These are phyloP conservation scores for Hymenochaete sp. DNA, from an alignment of 1,284 basidiomycete genomes.

Conservation along the genomic window DNA sequence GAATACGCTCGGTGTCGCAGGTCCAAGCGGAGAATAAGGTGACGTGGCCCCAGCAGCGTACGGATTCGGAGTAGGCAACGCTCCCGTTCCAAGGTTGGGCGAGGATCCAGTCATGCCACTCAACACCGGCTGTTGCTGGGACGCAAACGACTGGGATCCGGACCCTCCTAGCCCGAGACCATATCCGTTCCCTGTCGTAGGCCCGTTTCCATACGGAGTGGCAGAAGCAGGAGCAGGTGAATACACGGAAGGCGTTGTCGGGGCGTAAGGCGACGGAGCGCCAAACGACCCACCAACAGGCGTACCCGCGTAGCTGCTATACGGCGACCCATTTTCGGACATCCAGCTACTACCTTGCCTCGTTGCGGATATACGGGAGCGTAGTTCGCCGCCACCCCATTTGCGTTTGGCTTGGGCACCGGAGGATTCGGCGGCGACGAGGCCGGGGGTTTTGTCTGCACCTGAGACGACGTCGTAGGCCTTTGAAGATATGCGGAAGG, in stretches of 20 bases:
- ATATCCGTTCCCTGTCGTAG: slow-evolving; percentile 2
- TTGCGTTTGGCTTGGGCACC: slow-evolving; percentile 36
- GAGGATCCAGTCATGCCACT: too few relatives aligned
- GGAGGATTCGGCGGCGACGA: slow-evolving; percentile 56
- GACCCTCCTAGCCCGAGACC: not conserved
- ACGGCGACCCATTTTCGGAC: slow-evolving; percentile 34
- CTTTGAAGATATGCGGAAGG: slow-evolving; percentile 57
- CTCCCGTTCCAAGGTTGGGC: too few relatives aligned
- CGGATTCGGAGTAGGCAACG: slow-evolving; percentile 11
- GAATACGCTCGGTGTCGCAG: slow-evolving; percentile 1
- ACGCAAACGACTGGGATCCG: slow-evolving; percentile 7
- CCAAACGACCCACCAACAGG: slow-evolving; percentile 5
- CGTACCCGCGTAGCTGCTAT: slow-evolving; percentile 18
- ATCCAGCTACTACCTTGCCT: slow-evolving; percentile 38
- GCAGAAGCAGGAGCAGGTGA: not conserved
- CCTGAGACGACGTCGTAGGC: slow-evolving; percentile 63
- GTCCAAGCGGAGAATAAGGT: slow-evolving; percentile 1
- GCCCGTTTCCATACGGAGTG: not conserved
- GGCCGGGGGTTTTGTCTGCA: slow-evolving; percentile 42
- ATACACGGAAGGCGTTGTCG: not conserved
- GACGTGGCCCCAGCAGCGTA: not conserved
- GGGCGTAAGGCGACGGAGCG: slow-evolving; percentile 2
- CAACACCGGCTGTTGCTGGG: slow-evolving; percentile 11
- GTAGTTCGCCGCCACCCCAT: slow-evolving; percentile 39
- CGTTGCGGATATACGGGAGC: slow-evolving; percentile 30